A percentile compares a stretch with the other conserved stretches of the same genome.
Evolutionary conservation across 306 rosid species (phyloP).

Genomic region (Datisca glomerata): DNA sequence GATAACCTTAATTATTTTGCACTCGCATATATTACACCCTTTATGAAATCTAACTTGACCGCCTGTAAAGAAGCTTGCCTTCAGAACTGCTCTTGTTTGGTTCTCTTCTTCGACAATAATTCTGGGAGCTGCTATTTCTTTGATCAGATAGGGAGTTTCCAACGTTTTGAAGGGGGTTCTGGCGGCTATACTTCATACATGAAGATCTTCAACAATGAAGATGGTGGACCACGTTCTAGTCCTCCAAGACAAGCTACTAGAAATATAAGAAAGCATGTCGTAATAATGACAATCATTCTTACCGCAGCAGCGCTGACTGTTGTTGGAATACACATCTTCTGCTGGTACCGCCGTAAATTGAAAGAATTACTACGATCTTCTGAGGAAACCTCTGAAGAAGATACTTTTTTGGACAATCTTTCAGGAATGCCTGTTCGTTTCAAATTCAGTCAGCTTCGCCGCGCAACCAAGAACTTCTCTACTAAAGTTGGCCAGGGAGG

Average conservation of each 20-base stretch:
- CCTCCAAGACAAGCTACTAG: neutral
- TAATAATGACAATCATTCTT: slow-evolving; percentile 16
- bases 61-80: slow-evolving; percentile 26
- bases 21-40: slow-evolving; percentile 15
- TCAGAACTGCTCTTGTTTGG: slow-evolving; percentile 21
- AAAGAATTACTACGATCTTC: slow-evolving; percentile 17
- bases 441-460: slow-evolving; percentile 26
- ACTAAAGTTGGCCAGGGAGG: slow-evolving; percentile 46
- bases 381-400: slow-evolving; percentile 30
- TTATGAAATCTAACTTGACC: slow-evolving; percentile 9
- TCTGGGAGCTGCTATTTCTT: slow-evolving; percentile 22
- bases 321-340: slow-evolving; percentile 15
- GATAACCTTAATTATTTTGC: slow-evolving; percentile 26
- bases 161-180: slow-evolving; percentile 1
- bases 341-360: slow-evolving; percentile 14
- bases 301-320: slow-evolving; percentile 13
- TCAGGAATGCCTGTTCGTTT: slow-evolving; percentile 36
- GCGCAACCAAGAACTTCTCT: slow-evolving; percentile 36
- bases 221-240: neutral
- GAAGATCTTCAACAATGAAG: slow-evolving; percentile 5
- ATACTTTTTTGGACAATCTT: slow-evolving; percentile 26
- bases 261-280: slow-evolving; percentile 15
- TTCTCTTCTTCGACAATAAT: slow-evolving; percentile 18
- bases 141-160: slow-evolving; percentile 22
- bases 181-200: slow-evolving; percentile 19